Base-by-base conservation (phyloP, 179 eudicot genomes). In the Vitellaria paradoxa region DNA sequence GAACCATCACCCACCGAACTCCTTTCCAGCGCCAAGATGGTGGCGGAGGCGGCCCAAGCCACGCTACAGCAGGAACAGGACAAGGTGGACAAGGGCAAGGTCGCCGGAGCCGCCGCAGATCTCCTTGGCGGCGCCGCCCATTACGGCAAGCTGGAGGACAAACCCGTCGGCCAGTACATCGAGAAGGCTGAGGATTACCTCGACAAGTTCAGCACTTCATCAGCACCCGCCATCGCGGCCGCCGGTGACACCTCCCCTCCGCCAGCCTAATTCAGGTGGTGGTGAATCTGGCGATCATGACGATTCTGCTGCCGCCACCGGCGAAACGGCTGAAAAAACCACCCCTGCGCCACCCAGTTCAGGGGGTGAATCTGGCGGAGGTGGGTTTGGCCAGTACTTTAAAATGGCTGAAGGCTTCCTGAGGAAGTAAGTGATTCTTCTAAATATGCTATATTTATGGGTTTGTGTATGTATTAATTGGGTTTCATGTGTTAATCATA, bases 171-270 rank as follows among this genome's bases (percentile, higher is more conserved):
- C 0, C 84, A 88, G 72, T 81, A 83, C 55, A 73, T 88, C 15
- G 86, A 72, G 20, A 84, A 90, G 78, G 91, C 93, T 5, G 93
- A 85, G 82, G 80, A 73, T 20, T 85, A 84, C 70, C 85, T 90
- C 30, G 85, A 85, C 59, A 21, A 83, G 53, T 77, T 72, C 74
- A 70, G 73, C 14, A 24, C 82, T 4, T 23, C 67, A 21, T 52
- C 53, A 57, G 77, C 66, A 56, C 81, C 82, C 57, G 13, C 70
- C 11, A 53, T 37, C 53, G 53, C 77, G 47, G 68, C 30, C 9
- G 45, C 65, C 12, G 68, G 30, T 6, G 7, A 65, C 26, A 37
- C 52, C 42, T 45, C 74, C 42, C 59, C 6, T 12, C 11, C 20
- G n/a, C 40, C 20, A n/a, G 30, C 15, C 74, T 15, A 6, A 63